Percentiles rank a stretch among this genome's conserved stretches.
Conservation (phyloP, 345 rosid genomes). For the Excoecaria cochinchinensis region DNA sequence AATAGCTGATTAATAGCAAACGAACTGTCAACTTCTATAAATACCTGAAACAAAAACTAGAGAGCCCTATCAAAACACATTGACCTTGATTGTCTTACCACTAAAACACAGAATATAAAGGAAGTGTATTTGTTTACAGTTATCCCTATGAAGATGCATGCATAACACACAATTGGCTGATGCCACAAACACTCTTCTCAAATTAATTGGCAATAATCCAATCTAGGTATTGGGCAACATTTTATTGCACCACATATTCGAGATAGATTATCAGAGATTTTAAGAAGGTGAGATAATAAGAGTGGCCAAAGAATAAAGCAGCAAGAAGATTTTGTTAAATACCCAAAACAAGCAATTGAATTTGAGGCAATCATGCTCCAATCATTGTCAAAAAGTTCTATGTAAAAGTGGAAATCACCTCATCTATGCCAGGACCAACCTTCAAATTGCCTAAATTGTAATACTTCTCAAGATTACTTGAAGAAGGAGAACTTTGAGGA, state of each 20-base stretch:
- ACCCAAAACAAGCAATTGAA: neutral
- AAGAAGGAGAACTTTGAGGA: slow-evolving; percentile 53
- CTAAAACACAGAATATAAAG: neutral
- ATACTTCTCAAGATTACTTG: slow-evolving; percentile 78
- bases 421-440: slow-evolving; percentile 54
- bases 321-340: neutral
- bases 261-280: neutral
- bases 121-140: neutral
- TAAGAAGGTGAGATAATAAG: neutral
- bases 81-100: neutral
- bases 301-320: too few relatives aligned
- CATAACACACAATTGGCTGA: neutral
- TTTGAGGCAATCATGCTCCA: neutral
- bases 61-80: neutral
- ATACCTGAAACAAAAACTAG: neutral
- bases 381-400: neutral
- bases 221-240: neutral
- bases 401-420: slow-evolving; percentile 46
- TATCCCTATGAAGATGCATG: neutral
- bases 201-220: neutral
- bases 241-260: neutral
- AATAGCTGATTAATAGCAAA: neutral
- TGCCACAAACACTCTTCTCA: neutral
- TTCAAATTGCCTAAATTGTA: slow-evolving; percentile 68
- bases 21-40: neutral